Percentiles rank a stretch among this genome's conserved stretches.
These are phyloP conservation scores for Cryptosporidium tyzzeri DNA, from an alignment of 169 alveolate species.

Conservation along the genomic window DNA sequence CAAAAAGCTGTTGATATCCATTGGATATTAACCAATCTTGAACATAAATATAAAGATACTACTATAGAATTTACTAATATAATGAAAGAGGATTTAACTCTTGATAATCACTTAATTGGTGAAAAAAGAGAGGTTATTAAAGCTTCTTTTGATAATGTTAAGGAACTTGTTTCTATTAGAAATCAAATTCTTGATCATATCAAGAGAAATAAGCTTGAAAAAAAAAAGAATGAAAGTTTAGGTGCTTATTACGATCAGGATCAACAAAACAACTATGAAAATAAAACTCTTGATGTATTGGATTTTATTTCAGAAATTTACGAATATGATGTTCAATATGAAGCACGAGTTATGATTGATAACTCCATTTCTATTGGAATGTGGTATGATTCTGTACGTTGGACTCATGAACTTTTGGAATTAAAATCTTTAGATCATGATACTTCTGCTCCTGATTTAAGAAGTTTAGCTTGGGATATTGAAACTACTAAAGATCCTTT, in stretches of 20 bases:
- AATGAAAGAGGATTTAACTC: constrained; percentile 88
- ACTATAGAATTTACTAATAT: constrained; percentile 80
- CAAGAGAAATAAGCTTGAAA: constrained; percentile 78
- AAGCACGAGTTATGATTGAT: constrained; percentile 94
- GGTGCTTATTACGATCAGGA: constrained; percentile 71
- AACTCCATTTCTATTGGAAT: constrained; percentile 93
- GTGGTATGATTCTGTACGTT: constrained; percentile 93
- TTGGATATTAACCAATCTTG: constrained; percentile 78
- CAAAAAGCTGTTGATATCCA: constrained; percentile 77
- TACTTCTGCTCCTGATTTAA: constrained; percentile 89
- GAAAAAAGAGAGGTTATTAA: constrained; percentile 87
- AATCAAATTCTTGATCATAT: constrained; percentile 82
- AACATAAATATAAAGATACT: constrained; percentile 81
- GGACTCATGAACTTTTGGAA: constrained; percentile 78
- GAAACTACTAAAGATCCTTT: constrained; percentile 97
- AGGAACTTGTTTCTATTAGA: constrained; percentile 86
- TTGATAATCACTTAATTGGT: constrained; percentile 90
- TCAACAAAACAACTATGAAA: constrained; percentile 40
- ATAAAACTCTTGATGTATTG: constrained; percentile 82
- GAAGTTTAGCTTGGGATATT: constrained; percentile 98
- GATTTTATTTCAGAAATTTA: constrained; percentile 90
- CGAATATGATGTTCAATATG: constrained; percentile 96
- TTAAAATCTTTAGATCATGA: constrained; percentile 80
- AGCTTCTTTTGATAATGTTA: constrained; percentile 87
- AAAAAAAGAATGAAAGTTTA: constrained; percentile 77